Evolutionary conservation across 805 yeast species (phyloP).

Genomic region (Trichomonascus vanleenenianus): DNA sequence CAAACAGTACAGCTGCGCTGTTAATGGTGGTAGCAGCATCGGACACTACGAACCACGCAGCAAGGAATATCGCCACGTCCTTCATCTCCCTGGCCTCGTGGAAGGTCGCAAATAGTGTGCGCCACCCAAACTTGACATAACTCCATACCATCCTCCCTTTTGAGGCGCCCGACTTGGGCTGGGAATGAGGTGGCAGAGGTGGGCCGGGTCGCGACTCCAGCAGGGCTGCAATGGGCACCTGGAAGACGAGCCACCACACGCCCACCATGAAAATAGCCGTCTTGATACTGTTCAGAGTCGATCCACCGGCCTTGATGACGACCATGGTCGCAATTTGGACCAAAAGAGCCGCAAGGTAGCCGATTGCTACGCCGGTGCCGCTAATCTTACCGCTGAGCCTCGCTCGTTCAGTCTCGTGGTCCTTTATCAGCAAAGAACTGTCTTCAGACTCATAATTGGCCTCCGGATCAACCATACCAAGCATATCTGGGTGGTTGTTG

Average conservation of each 20-base stretch:
- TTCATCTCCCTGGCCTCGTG: conserved; percentile 49
- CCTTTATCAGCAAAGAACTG: neutral
- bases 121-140: conserved; percentile 55
- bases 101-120: conserved; percentile 46
- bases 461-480: neutral
- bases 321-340: conserved; percentile 57
- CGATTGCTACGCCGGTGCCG: conserved; percentile 65
- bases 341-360: conserved; percentile 59
- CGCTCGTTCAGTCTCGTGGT: conserved; percentile 5
- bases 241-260: conserved; percentile 70
- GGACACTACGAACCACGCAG: conserved; percentile 71
- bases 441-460: neutral
- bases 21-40: conserved; percentile 74
- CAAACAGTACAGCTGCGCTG: conserved; percentile 70
- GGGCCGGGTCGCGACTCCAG: conserved; percentile 41
- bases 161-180: neutral
- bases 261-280: conserved; percentile 59
- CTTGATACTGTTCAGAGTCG: conserved; percentile 40
- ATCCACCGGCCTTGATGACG: conserved; percentile 36
- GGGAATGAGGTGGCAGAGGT: conserved; percentile 20
- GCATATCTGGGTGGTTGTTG: conserved; percentile 6
- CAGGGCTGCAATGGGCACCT: conserved; percentile 47
- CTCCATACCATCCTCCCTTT: conserved; percentile 15
- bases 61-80: conserved; percentile 57
- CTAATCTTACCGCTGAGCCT: conserved; percentile 34